Base-by-base conservation (phyloP, 2,329 filamentous ascomycete species). In the Fusarium heterosporum region DNA sequence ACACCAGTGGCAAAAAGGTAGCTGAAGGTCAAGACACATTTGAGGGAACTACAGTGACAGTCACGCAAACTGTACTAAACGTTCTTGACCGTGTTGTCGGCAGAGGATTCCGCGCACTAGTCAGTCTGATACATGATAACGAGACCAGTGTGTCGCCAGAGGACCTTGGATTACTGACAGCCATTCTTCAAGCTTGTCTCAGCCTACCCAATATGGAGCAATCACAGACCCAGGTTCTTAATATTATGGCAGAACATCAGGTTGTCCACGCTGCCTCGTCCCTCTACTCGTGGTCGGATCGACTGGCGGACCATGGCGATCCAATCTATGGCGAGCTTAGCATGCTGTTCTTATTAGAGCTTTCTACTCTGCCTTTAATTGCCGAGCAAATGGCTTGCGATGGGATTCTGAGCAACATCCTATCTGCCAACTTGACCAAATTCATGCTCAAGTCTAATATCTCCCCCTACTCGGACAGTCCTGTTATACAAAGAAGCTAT, bases 251-350 rank as follows among this genome's bases (percentile, higher is more conserved):
- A 2, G 87, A 87, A 45, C 89, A 93, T 74, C 89, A 91, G 66
- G 90, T 90, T 1, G 85, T 93, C 43, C 91, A 95, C 72, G 91
- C 93, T 62, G 94, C 93, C 1, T 89, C 90, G 8, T 93, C 92
- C 32, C 85, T 99, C 7, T 98, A 95, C 78, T 97, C 93, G 0
- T 99, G 96, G 96, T 88, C 95, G 6, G 93, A 98, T 77, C 89
- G 90, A 68, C 84, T 98, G 25, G 87, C 90, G 1, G 85, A 90
- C 34, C 86, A 90, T 56, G 88, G 89, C 28, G 95, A 98, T 74
- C 95, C 96, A 0, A 83, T 98, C 29, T 98, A 97, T 77, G 96
- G 94, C 66, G 94, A 97, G 75, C 86, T 97, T n/a, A 92, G 92
- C 72, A 85, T 97, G 39, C 85, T 94, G 26, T 96, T 98, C 78